Percentiles rank a stretch among this genome's conserved stretches.
phyloP scores from a whole-genome alignment of 257 asterid species.

The Echites panduratus region DNA sequence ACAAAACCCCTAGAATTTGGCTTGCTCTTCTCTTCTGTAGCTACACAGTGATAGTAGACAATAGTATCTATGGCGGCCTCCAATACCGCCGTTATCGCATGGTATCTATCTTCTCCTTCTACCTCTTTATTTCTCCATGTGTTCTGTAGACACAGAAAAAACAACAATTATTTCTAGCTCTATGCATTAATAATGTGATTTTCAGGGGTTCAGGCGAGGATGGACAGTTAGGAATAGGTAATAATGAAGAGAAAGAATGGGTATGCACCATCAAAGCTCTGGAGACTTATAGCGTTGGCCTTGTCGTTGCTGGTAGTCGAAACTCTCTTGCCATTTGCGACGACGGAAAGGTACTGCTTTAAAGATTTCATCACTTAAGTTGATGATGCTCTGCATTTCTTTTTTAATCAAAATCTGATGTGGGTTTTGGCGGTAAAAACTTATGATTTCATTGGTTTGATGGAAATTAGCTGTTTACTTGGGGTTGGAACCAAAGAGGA shows the following conservation, averaged over 20 bases:
- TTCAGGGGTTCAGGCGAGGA: conserved; percentile 99
- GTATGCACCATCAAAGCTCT: conserved; percentile 64
- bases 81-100: conserved; percentile 65
- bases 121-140: background rate
- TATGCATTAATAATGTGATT: conserved; percentile 7
- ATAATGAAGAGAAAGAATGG: conserved; percentile 79
- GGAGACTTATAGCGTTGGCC: conserved; percentile 41
- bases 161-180: background rate
- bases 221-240: conserved; percentile 90
- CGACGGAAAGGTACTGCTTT: conserved; percentile 65
- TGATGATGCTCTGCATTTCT: too few species aligned
- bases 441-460: background rate
- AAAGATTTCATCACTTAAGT: background rate
- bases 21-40: background rate
- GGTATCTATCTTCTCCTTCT: conserved; percentile 38
- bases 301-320: conserved; percentile 94
- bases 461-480: conserved; percentile 65
- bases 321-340: conserved; percentile 92
- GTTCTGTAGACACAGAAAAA: background rate
- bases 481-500: conserved; percentile 99
- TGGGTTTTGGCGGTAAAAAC: background rate
- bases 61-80: conserved; percentile 50
- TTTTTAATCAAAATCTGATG: background rate
- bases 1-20: background rate
- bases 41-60: background rate